phyloP scores from a whole-genome alignment of 768 basidiomycete species.

The Pisolithus tinctorius region DNA sequence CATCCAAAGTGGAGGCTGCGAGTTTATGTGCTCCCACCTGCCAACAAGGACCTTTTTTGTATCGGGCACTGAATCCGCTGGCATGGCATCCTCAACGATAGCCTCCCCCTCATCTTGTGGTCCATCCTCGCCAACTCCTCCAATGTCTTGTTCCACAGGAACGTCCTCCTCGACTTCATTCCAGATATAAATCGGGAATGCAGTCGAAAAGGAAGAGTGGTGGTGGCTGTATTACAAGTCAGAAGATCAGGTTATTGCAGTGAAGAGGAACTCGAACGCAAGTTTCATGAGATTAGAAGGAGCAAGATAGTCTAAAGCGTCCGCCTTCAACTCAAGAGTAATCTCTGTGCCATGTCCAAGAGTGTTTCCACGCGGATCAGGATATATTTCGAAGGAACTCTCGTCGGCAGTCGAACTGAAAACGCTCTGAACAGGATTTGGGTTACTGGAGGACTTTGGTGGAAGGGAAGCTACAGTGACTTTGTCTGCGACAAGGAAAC shows the following conservation, averaged over 20 bases:
- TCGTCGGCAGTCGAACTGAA: slow-evolving; percentile 85
- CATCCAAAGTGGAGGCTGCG: slow-evolving; percentile 90
- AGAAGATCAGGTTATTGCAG: slow-evolving; percentile 1
- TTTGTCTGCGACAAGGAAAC: slow-evolving; percentile 89
- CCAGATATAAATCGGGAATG: slow-evolving; percentile 83
- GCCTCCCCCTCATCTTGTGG: slow-evolving; percentile 55
- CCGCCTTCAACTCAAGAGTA: slow-evolving; percentile 71
- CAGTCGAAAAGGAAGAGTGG: slow-evolving; percentile 81
- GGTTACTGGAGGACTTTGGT: slow-evolving; percentile 64
- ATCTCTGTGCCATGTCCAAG: slow-evolving; percentile 92
- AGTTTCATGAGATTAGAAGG: slow-evolving; percentile 55
- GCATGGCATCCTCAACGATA: slow-evolving; percentile 47
- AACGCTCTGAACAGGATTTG: slow-evolving; percentile 72
- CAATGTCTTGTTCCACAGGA: slow-evolving; percentile 4
- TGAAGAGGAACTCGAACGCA: slow-evolving; percentile 49
- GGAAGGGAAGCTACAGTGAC: slow-evolving; percentile 88
- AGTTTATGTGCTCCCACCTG: slow-evolving; percentile 82
- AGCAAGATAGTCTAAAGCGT: slow-evolving; percentile 74
- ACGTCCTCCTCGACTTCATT: slow-evolving; percentile 37
- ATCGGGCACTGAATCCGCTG: slow-evolving; percentile 41
- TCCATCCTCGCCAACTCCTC: slow-evolving; percentile 5
- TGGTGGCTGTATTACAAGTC: slow-evolving; percentile 48
- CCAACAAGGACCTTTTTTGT: slow-evolving; percentile 64
- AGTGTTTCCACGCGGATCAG: slow-evolving; percentile 92
- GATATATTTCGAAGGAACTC: slow-evolving; percentile 79